phyloP scores from a whole-genome alignment of 805 yeast genomes.

The Metschnikowia sp. region DNA sequence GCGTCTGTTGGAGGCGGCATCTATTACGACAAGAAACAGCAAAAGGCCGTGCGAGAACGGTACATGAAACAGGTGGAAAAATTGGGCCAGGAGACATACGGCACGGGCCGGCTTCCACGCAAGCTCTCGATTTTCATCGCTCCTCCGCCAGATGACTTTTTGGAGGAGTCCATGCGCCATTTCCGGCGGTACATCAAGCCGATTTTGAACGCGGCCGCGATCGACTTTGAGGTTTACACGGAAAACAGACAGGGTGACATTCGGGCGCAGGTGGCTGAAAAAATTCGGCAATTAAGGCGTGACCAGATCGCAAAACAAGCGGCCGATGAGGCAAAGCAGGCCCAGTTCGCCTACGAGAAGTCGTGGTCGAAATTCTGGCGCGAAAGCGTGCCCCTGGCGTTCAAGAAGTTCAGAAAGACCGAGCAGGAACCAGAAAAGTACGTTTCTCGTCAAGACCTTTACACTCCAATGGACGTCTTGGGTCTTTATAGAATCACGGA shows the following conservation, averaged over 20 bases:
- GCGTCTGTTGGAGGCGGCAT: constrained; percentile 70
- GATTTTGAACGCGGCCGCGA: constrained; percentile 73
- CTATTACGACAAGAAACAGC: constrained; percentile 74
- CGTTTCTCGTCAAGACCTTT: constrained; percentile 33
- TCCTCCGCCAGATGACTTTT: constrained; percentile 94
- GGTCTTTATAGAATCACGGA: constrained; percentile 49
- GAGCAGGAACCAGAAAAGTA: constrained; percentile 26
- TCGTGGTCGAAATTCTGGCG: constrained; percentile 30
- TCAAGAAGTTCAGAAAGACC: constrained; percentile 13
- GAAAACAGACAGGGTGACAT: constrained; percentile 89
- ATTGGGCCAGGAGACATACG: constrained; percentile 45
- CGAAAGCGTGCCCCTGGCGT: constrained; percentile 9
- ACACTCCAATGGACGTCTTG: constrained; percentile 45
- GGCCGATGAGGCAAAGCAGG: constrained; percentile 2
- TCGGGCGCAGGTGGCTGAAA: constrained; percentile 75
- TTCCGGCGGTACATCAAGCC: constrained; percentile 86
- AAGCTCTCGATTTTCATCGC: constrained; percentile 80
- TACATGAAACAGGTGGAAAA: constrained; percentile 62
- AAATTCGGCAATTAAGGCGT: constrained; percentile 66
- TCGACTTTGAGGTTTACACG: constrained; percentile 75
- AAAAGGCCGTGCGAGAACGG: constrained; percentile 56
- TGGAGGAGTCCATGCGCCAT: constrained; percentile 68
- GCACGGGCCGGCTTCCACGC: constrained; percentile 57
- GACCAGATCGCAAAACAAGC: constrained; percentile 18
- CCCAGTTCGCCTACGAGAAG: constrained; percentile 14